Base-by-base conservation (phyloP, 139 green algal genomes). In the Pleodorina starrii region DNA sequence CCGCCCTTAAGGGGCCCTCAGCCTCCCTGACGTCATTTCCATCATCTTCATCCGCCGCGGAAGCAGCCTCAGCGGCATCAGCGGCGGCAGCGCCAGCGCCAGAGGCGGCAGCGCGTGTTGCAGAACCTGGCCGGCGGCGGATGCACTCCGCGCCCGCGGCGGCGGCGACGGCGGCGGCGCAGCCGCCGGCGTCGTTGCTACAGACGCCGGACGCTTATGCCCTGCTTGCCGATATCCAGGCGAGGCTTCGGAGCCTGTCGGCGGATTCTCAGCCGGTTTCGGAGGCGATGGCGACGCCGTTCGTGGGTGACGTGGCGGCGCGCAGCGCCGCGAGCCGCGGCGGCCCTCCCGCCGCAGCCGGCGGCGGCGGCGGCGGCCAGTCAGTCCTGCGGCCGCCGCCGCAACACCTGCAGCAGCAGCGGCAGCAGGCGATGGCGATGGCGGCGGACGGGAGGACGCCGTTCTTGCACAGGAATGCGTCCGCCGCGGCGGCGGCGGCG, bases 171-270 rank as follows among this genome's bases (percentile, higher is more conserved):
- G 3, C 42, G 40, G 29, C 40, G 42, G 7, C 72, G 42, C 44
- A 43, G 43, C 14, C 1, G 68, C 32, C 32, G 5, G 19, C 68
- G 68, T 2, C 68, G 32, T 48, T 23, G n/a, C 19, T 73, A 38
- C 2, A 23, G 19, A 46, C 68, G 16, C 68, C 27, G 14, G 84
- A 82, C 27, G n/a, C 84, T 2, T 57, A 59, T 29, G 44, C 46
- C 2, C 50, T 89, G 25, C 68, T 89, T n/a, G 23, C 43, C 5
- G 71, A 81, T 48, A 89, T 89, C 5, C 69, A 89, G 19, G 69
- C 69, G 10, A 51, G 69, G 27, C 84, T 89, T 1, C 69, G 84
- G 3, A 73, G 48, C 69, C 69, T 89, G 2, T 82, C 84, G 0
- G 46, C 38, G 1, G 68, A 89, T 46, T 72, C 69, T 0, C 51